Base-by-base conservation (phyloP, 441 rosid genomes). In the Corymbia calophylla region DNA sequence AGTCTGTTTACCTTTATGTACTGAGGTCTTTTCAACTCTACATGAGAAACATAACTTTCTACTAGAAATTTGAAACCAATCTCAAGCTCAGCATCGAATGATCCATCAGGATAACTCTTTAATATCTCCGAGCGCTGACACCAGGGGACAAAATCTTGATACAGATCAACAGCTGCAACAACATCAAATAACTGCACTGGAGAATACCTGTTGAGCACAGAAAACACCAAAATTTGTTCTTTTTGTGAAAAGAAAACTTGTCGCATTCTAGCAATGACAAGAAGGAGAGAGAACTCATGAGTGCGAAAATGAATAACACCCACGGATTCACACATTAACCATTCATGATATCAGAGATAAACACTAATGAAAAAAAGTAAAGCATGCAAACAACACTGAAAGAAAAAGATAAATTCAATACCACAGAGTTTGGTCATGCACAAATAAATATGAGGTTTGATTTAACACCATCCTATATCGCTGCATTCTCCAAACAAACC, bases 111-210 rank as follows among this genome's bases (percentile, higher is more conserved):
- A 89, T 96, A 85, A 2, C 84, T 92, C 91, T 93, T 94, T 31
- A 95, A 58, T 89, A 98, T 89, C 88, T 98, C 99, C 10, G 95
- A 96, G 89, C 96, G 95, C 93, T 98, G 97, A 93, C 99, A 98
- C 99, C 98, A 95, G n/a, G 98, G 99, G 48, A 97, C 98, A 94
- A 98, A 96, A 32, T 98, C 99, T 87, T 97, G 95, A 93, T 97
- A 98, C 93, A 96, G 93, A 89, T 97, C 99, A 44, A 98, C 99
- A 70, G 99, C 94, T 35, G 97, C 97, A 88, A 97, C 99, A 91
- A 97, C 99, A 93, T 95, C 95, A 93, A 93, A 98, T 92, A 98
- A 92, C 89, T 97, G 99, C 94, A 95, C 96, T 15, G 97, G 98
- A 73, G 98, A 95, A 90, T 98, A 96, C 93, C 99, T 98, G 91